Evolutionary conservation across 352 stramenopile genomes (phyloP), one percentile per base, ranked within the genome.

Genomic region (Phytophthora hybrid): DNA sequence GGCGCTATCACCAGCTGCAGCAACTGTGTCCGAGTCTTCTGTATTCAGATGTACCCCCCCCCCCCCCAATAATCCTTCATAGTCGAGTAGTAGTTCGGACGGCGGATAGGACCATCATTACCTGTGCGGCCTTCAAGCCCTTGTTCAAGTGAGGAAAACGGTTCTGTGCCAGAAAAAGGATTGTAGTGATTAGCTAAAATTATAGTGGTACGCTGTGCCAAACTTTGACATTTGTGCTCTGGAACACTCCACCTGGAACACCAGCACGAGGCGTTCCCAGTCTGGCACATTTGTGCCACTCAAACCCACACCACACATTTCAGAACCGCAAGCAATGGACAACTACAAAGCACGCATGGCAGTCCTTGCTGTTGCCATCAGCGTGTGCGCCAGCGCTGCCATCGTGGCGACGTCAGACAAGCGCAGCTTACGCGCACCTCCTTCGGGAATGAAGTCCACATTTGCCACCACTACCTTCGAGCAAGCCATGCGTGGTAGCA

Each of bases 361-460:
- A 21, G n/a, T 53, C 46, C 46, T 53, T 53, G 46, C 46, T 26
- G 46, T 53, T 53, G 46, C 46, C n/a, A 53, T 53, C 46, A 53
- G 46, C 46, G 46, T 53, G 46, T 53, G 46, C 46, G 46, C 46
- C 46, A 53, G 46, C 46, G 46, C 46, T 26, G 46, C 46, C 46
- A 53, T 53, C 46, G 46, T 53, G 46, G 46, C 46, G 46, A 53
- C 46, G 16, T 5, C n/a, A 53, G 46, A 29, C 46, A 53, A 53
- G 46, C 46, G 16, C 46, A 53, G 46, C 46, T 26, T 53, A 26
- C 18, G 46, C 3, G n/a, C n/a, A 26, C 46, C 18, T 53, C 8
- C n/a, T 11, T 53, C 46, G n/a, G 46, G 46, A 0, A 53, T 26
- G 18, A 53, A 53, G 46, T 53, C n/a, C 16, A 29, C 46, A 26